Evolutionary conservation across 352 stramenopile genomes (phyloP).

Genomic region (Globisporangium sylvaticum): DNA sequence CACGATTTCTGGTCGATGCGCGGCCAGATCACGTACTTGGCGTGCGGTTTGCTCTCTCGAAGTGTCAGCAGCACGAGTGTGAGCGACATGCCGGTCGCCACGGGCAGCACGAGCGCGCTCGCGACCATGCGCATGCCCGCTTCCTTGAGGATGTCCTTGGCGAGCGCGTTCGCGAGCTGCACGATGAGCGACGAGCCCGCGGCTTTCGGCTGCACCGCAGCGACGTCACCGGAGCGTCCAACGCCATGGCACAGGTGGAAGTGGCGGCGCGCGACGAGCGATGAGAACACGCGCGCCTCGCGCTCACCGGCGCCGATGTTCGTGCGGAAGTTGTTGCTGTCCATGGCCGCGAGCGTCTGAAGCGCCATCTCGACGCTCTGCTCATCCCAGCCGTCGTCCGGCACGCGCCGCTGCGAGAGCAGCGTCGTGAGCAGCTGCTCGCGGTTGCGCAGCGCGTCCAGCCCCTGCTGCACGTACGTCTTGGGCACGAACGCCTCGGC

Average conservation of each 20-base stretch:
- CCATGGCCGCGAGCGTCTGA: conserved; percentile 86
- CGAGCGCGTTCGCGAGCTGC: conserved; percentile 91
- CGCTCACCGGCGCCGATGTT: conserved; percentile 95
- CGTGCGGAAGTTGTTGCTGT: conserved; percentile 93
- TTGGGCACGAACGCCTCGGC: conserved; percentile 51
- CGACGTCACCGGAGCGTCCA: conserved; percentile 96
- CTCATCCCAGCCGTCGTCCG: conserved; percentile 88
- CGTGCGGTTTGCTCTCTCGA: conserved; percentile 36
- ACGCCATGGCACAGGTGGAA: conserved; percentile 96
- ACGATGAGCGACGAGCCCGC: conserved; percentile 95
- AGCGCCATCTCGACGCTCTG: conserved; percentile 84
- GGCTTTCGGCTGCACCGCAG: conserved; percentile 97
- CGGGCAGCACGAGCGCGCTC: conserved; percentile 91
- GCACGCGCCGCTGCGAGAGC: conserved; percentile 81
- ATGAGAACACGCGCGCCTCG: conserved; percentile 91
- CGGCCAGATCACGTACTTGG: conserved; percentile 88
- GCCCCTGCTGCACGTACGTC: conserved; percentile 79
- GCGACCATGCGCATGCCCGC: conserved; percentile 61
- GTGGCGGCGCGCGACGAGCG: conserved; percentile 82
- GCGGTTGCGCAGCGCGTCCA: conserved; percentile 55
- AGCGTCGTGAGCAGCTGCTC: conserved; percentile 73
- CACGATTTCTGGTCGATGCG: conserved; percentile 99
- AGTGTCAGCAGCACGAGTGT: conserved; percentile 89
- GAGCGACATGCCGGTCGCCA: conserved; percentile 97
- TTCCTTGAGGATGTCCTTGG: conserved; percentile 88